Evolutionary conservation across 1,139 yeast genomes (phyloP).

Genomic region (Magnusiomyces suaveolens): DNA sequence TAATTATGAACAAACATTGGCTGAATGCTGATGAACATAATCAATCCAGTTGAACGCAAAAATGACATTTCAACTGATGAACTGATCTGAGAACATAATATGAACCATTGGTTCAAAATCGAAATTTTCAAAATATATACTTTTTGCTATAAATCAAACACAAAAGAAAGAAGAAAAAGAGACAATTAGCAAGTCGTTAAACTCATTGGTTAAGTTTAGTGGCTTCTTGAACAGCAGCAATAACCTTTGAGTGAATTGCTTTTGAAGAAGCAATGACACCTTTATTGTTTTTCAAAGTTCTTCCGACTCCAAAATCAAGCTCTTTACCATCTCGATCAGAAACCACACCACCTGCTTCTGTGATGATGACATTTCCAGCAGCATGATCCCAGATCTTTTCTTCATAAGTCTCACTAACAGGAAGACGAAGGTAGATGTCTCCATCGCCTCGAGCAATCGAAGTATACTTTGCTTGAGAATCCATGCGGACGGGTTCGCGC

Average conservation of each 20-base stretch:
- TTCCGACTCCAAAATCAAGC: slow-evolving; percentile 80
- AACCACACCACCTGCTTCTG: slow-evolving; percentile 87
- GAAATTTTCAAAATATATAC: too few relatives aligned
- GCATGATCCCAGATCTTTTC: slow-evolving; percentile 99
- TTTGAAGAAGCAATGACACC: slow-evolving; percentile 89
- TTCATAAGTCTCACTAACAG: slow-evolving; percentile 62
- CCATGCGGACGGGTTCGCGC: slow-evolving; percentile 45
- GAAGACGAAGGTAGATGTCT: slow-evolving; percentile 81
- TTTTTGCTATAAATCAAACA: too few relatives aligned
- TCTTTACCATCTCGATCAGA: slow-evolving; percentile 67
- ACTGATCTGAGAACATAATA: too few relatives aligned
- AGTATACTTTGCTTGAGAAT: slow-evolving; percentile 94
- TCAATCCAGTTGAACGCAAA: too few relatives aligned
- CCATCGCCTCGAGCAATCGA: slow-evolving; percentile 85
- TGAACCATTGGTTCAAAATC: too few relatives aligned
- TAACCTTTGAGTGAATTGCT: slow-evolving; percentile 51
- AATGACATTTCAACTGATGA: too few relatives aligned
- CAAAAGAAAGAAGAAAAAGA: too few relatives aligned
- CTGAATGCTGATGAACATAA: too few relatives aligned
- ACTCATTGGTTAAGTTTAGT: background rate
- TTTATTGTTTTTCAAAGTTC: slow-evolving; percentile 58
- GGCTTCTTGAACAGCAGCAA: slow-evolving; percentile 44
- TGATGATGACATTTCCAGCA: slow-evolving; percentile 77
- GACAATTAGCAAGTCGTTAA: too few relatives aligned
- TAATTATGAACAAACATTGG: too few relatives aligned